Percentiles rank a stretch among this genome's conserved stretches.
phyloP scores from a whole-genome alignment of 179 eudicot species.

The Beta lomatogona region DNA sequence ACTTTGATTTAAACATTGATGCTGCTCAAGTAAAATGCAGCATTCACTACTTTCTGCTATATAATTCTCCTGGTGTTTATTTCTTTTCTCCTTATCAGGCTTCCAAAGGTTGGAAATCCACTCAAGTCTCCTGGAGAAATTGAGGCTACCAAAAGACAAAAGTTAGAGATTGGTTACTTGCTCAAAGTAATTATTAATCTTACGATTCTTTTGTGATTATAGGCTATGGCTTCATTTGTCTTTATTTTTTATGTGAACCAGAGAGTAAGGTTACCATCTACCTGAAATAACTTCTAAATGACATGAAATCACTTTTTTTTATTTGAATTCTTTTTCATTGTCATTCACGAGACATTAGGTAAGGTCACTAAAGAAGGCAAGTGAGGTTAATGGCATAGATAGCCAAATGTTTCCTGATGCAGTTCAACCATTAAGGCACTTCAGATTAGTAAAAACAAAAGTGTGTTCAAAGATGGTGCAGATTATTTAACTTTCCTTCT shows the following conservation, averaged over 20 bases:
- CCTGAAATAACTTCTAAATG: background rate
- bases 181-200: slow-evolving; percentile 31
- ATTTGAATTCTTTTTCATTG: background rate
- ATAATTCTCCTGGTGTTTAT: background rate
- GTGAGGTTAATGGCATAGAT: background rate
- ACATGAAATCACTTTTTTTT: background rate
- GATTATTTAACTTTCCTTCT: background rate
- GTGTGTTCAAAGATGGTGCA: background rate
- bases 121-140: slow-evolving; percentile 27
- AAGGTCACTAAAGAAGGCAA: background rate
- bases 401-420: background rate
- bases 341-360: background rate
- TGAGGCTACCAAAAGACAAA: slow-evolving; percentile 45
- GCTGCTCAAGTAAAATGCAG: background rate
- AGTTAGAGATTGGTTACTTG: slow-evolving; percentile 45
- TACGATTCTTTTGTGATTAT: background rate
- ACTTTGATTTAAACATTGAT: background rate
- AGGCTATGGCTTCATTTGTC: background rate
- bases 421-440: background rate
- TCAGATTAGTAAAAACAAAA: background rate
- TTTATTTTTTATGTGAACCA: background rate
- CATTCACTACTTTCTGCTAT: background rate
- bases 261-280: background rate
- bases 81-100: slow-evolving; percentile 22
- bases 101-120: slow-evolving; percentile 29